Base-by-base conservation (phyloP, 805 yeast species). In the Vanderwaltozyma polyspora region DNA sequence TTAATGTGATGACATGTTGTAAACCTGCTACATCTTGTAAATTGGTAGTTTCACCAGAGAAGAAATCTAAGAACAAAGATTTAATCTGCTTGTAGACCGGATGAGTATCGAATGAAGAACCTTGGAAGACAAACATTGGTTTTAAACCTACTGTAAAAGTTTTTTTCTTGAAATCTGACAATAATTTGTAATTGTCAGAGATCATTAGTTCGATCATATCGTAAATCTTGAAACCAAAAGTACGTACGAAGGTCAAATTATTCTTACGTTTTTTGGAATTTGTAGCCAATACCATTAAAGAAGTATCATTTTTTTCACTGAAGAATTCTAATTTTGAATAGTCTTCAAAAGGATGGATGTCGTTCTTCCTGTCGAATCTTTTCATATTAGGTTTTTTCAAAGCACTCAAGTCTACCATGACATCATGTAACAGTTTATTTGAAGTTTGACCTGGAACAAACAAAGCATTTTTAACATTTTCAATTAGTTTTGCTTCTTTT, bases 121-220 rank as follows among this genome's bases (percentile, higher is more conserved):
- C 96, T 56, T 85, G 85, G 67, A 91, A 91, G 3, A 80, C 68
- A 59, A 91, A 81, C 87, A 91, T 75, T 40, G 98, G 98, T 57
- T 85, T 87, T 55, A 89, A 66, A 19, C 98, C 98, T 25, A 89
- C 67, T 28, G 79, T 74, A 61, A 87, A 85, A 1, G 95, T 85
- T 36, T 67, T 55, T 46, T 79, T 78, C 46, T 72, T 76, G 68
- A 91, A 91, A 48, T 89, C 96, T 39, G 70, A 61, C 36, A 91
- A 67, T 26, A 87, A 64, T 57, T 85, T 84, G 53, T 58, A 73
- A 56, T 79, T 74, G 27, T 73, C 72, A 39, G 75, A 74, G 28
- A 84, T 72, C 36, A 79, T 71, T 40, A 91, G 67, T 64, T 91
- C 98, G 49, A 91, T 67, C 95, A 91, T 89, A 56, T 91, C 98